Base-by-base conservation (phyloP, 495 filamentous ascomycete species). In the Bacidia gigantensis region DNA sequence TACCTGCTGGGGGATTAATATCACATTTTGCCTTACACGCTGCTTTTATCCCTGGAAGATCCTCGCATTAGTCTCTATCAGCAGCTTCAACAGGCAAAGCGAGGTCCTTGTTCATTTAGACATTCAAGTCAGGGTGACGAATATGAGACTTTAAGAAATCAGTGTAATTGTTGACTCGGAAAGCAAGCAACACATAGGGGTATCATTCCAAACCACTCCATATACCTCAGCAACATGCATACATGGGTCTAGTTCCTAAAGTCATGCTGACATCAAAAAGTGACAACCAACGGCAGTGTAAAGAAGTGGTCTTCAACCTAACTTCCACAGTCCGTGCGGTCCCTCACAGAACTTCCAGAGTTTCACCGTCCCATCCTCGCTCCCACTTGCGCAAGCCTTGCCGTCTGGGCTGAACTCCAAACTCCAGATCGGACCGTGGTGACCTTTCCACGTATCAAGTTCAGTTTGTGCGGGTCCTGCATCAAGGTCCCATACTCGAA, bases 351-450 rank as follows among this genome's bases (percentile, higher is more conserved):
- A 82, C 66, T 86, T 86, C 82, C 82, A 85, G 71, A 98, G 71
- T 67, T 97, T 98, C 62, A 98, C 89, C 0, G 92, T 98, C 40
- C 92, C 92, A 64, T 98, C 92, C 61, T 98, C 92, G 40, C 89
- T 95, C 23, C 89, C 92, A 0, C 93, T 97, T 7, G 87, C 90
- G 64, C 95, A 98, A 11, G 97, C 68, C 64, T 90, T 95, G 24
- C 88, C 89, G 65, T 97, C 89, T 1, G 92, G 92, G 10, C 87
- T 90, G 69, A 97, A 97, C 50, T 80, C 81, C 49, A 93, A 77
- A 18, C 86, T 92, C 93, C 92, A 97, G 52, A 97, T 89, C 10
- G 89, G 89, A 11, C 93, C 92, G 63, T 98, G 92, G 62, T 97
- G 93, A 20, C 92, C 93, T 66, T 95, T 97, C 73, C 93, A 88